These are phyloP conservation scores for Penicillium lagena DNA, from an alignment of 495 filamentous ascomycete genomes.

Conservation along the genomic window DNA sequence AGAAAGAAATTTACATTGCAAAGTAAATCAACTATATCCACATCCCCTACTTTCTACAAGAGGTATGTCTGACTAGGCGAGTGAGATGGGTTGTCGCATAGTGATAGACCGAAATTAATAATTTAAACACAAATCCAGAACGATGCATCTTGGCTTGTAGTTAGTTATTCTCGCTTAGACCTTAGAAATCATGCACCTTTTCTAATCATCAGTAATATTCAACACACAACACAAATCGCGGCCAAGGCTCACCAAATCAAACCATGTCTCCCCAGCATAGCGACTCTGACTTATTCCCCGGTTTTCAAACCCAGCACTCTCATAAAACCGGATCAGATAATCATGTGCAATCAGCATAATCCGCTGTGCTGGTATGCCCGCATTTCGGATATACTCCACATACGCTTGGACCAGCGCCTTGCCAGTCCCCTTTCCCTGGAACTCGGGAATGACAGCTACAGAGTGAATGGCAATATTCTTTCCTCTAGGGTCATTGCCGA, in stretches of 20 bases:
- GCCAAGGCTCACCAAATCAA: slow-evolving; percentile 10
- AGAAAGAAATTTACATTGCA: slow-evolving; percentile 4
- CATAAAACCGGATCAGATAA: slow-evolving; percentile 18
- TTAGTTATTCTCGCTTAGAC: background rate
- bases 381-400: slow-evolving; percentile 8
- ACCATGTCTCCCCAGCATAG: slow-evolving; percentile 16
- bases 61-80: slow-evolving; percentile 5
- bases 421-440: slow-evolving; percentile 16
- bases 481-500: slow-evolving; percentile 16
- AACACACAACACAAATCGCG: background rate
- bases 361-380: background rate
- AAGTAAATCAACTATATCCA: slow-evolving; percentile 8
- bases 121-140: background rate
- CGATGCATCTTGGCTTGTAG: slow-evolving; percentile 4
- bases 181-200: too few relatives aligned
- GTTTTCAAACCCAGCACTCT: slow-evolving; percentile 14
- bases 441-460: slow-evolving; percentile 15
- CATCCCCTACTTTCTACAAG: background rate
- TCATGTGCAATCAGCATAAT: slow-evolving; percentile 17
- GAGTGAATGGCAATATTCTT: slow-evolving; percentile 17
- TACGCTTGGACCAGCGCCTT: slow-evolving; percentile 14
- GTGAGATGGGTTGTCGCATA: slow-evolving; percentile 2
- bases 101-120: slow-evolving; percentile 1
- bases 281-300: slow-evolving; percentile 6
- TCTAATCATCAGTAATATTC: too few relatives aligned